A percentile compares a stretch with the other conserved stretches of the same genome.
These are phyloP conservation scores for Intubia oerlemansii DNA, from an alignment of 2,329 filamentous ascomycete species.

Conservation along the genomic window DNA sequence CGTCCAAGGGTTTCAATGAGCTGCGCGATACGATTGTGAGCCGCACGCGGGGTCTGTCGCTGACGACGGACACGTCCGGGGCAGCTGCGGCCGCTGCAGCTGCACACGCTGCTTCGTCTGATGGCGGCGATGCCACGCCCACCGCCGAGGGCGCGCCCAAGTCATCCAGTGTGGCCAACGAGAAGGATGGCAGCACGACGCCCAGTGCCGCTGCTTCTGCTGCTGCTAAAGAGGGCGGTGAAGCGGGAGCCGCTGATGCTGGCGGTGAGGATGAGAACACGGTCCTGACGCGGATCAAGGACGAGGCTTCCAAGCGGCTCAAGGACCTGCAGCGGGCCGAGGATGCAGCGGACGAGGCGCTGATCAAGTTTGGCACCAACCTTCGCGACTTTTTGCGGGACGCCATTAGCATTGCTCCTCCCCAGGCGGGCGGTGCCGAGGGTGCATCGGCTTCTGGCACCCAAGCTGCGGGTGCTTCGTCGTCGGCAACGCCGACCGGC, in stretches of 20 bases:
- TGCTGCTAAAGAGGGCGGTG: too few species aligned
- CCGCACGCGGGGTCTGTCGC: constrained; percentile 52
- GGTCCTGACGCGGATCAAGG: constrained; percentile 55
- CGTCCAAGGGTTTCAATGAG: constrained; percentile 57
- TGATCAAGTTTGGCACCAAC: constrained; percentile 78
- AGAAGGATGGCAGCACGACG: not conserved
- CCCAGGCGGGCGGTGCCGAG: constrained; percentile 18
- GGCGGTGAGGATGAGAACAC: constrained; percentile 18
- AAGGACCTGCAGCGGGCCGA: constrained; percentile 83
- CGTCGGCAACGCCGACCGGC: constrained; percentile 12
- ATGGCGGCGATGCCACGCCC: constrained; percentile 18
- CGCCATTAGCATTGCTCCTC: constrained; percentile 71
- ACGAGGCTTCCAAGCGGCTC: constrained; percentile 61
- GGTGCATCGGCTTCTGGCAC: too few species aligned
- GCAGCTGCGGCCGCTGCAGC: constrained; percentile 10
- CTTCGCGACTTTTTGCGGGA: constrained; percentile 78
- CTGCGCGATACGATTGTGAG: constrained; percentile 46
- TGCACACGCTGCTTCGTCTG: constrained; percentile 9
- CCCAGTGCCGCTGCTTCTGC: not conserved
- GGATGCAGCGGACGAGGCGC: constrained; percentile 86
- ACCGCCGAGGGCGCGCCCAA: constrained; percentile 14
- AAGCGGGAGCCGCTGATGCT: not conserved
- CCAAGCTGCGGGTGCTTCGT: too few species aligned
- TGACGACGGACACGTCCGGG: constrained; percentile 20
- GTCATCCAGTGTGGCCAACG: not conserved